These are phyloP conservation scores for Fusarium nygamai DNA, from an alignment of 2,329 filamentous ascomycete species.

Conservation along the genomic window DNA sequence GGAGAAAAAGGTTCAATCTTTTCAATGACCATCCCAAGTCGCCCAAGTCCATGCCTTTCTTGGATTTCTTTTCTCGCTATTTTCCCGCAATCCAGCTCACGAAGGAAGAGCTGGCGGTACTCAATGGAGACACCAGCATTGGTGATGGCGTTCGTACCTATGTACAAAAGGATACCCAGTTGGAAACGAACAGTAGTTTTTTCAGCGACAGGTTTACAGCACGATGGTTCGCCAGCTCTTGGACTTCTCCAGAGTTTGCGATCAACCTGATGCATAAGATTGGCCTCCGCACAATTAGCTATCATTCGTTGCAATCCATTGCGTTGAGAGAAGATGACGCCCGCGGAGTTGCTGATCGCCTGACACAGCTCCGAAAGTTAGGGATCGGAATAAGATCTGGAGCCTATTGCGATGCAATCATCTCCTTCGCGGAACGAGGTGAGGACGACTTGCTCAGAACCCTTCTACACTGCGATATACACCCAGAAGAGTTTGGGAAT, in stretches of 20 bases:
- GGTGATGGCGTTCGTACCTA: not conserved
- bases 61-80: slow-evolving; percentile 59
- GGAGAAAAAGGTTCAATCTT: slow-evolving; percentile 56
- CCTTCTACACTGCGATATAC: slow-evolving; percentile 61
- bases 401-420: slow-evolving; percentile 72
- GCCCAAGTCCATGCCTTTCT: slow-evolving; percentile 56
- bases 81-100: slow-evolving; percentile 53
- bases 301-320: slow-evolving; percentile 80
- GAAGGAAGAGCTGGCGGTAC: slow-evolving; percentile 48
- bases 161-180: not conserved
- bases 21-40: slow-evolving; percentile 55
- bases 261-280: slow-evolving; percentile 76
- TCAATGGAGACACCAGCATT: slow-evolving; percentile 1
- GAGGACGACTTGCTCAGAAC: slow-evolving; percentile 60
- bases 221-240: slow-evolving; percentile 79
- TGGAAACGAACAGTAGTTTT: slow-evolving; percentile 24
- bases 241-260: slow-evolving; percentile 77
- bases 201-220: slow-evolving; percentile 70
- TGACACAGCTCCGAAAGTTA: slow-evolving; percentile 68
- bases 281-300: slow-evolving; percentile 77
- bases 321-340: slow-evolving; percentile 70
- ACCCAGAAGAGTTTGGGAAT: slow-evolving; percentile 66
- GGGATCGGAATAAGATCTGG: slow-evolving; percentile 71
- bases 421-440: slow-evolving; percentile 68
- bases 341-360: slow-evolving; percentile 64